A percentile compares a stretch with the other conserved stretches of the same genome.
These are phyloP conservation scores for Pleurotus giganteus DNA, from an alignment of 768 basidiomycete genomes.

Conservation along the genomic window DNA sequence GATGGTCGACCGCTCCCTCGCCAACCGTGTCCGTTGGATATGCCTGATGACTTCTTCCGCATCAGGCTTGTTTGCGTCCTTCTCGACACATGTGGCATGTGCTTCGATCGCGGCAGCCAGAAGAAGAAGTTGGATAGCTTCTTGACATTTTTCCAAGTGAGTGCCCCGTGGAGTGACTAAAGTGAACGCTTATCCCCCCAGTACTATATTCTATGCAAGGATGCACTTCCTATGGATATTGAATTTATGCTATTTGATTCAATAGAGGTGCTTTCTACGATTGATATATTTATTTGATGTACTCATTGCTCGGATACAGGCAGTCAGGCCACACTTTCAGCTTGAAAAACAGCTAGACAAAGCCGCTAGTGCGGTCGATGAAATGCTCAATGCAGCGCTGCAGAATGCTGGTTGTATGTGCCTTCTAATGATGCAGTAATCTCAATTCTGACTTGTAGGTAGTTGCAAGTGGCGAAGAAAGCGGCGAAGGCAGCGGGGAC, in stretches of 20 bases:
- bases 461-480: conserved; percentile 42
- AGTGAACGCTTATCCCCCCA: conserved; percentile 19
- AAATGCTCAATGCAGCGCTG: conserved; percentile 72
- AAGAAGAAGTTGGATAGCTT: conserved; percentile 94
- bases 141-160: conserved; percentile 89
- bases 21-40: conserved; percentile 73
- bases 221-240: conserved; percentile 91
- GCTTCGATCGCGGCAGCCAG: conserved; percentile 92
- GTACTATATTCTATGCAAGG: conserved; percentile 91
- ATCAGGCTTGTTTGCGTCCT: conserved; percentile 88
- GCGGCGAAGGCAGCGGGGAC: conserved; percentile 68
- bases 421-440: not conserved
- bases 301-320: conserved; percentile 38
- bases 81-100: conserved; percentile 95
- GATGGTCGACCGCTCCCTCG: conserved; percentile 87
- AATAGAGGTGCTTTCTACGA: conserved; percentile 59
- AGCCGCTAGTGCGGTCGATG: conserved; percentile 86
- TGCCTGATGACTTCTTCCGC: conserved; percentile 96
- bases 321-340: conserved; percentile 79
- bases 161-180: conserved; percentile 10
- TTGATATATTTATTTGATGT: not conserved
- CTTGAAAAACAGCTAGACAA: conserved; percentile 77
- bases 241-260: conserved; percentile 98
- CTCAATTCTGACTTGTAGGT: conserved; percentile 14
- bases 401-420: conserved; percentile 57